Percentiles rank a stretch among this genome's conserved stretches.
These are phyloP conservation scores for Cercospora sp. DNA, from an alignment of 2,329 filamentous ascomycete species.

Conservation along the genomic window DNA sequence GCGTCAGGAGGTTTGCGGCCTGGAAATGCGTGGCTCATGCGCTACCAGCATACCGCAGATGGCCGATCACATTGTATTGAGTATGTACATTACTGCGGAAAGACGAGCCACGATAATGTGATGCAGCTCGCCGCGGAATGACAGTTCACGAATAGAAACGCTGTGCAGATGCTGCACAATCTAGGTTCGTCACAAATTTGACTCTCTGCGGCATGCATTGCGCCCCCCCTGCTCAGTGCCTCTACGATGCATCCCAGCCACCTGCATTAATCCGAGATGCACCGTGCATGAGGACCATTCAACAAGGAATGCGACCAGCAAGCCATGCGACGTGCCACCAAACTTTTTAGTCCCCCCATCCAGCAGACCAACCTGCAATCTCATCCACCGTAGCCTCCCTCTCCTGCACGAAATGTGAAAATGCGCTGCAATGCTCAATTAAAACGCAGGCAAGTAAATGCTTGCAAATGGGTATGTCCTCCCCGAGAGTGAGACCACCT, in stretches of 20 bases:
- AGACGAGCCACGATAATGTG: neutral
- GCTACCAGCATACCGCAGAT: constrained; percentile 21
- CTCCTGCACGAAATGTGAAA: constrained; percentile 60
- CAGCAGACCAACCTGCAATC: constrained; percentile 68
- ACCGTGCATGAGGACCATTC: neutral
- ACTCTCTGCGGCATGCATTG: neutral
- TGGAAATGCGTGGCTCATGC: constrained; percentile 18
- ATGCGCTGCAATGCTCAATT: constrained; percentile 64
- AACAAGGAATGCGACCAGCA: neutral
- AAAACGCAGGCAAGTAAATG: constrained; percentile 84
- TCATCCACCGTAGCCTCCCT: constrained; percentile 62
- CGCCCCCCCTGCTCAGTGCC: neutral
- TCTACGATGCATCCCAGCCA: neutral
- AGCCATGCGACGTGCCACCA: neutral
- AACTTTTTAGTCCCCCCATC: constrained; percentile 42
- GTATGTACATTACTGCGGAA: constrained; percentile 29
- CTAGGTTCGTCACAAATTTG: neutral
- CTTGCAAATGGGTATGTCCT: constrained; percentile 68
- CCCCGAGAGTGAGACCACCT: constrained; percentile 52
- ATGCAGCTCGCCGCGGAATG: neutral
- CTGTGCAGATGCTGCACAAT: neutral
- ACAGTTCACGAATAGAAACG: constrained; percentile 11
- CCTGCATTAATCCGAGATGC: neutral
- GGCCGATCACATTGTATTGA: constrained; percentile 16
- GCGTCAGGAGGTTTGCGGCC: constrained; percentile 28